phyloP scores from a whole-genome alignment of 768 basidiomycete species.

The Boletus pseudo-olivaceus region DNA sequence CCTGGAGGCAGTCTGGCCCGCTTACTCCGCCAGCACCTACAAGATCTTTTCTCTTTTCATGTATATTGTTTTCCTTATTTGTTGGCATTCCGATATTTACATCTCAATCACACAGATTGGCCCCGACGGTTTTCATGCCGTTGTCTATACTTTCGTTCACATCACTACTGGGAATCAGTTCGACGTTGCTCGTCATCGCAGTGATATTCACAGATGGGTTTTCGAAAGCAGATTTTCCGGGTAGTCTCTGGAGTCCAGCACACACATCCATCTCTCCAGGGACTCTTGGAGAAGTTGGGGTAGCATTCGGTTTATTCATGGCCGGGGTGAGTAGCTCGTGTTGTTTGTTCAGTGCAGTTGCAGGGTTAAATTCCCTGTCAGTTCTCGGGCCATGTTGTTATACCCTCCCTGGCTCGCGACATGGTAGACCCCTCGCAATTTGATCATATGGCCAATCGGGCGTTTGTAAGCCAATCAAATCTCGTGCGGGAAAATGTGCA shows the following conservation, averaged over 20 bases:
- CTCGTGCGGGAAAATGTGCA: not conserved
- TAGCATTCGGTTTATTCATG: conserved; percentile 89
- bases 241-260: conserved; percentile 75
- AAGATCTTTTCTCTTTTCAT: conserved; percentile 71
- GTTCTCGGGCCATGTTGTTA: conserved; percentile 91
- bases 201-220: conserved; percentile 85
- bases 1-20: conserved; percentile 67
- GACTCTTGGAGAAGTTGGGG: conserved; percentile 57
- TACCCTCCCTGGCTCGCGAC: conserved; percentile 86
- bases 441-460: conserved; percentile 76
- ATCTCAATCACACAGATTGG: conserved; percentile 47
- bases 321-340: conserved; percentile 59
- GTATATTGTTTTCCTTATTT: conserved; percentile 36
- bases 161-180: conserved; percentile 81
- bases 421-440: conserved; percentile 84
- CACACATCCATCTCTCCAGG: conserved; percentile 58
- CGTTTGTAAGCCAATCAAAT: conserved; percentile 60
- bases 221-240: conserved; percentile 66
- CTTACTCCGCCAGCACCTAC: conserved; percentile 63
- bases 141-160: conserved; percentile 84
- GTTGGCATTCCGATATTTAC: not conserved
- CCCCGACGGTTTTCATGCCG: conserved; percentile 84
- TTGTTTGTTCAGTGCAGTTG: not conserved
- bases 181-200: conserved; percentile 67
- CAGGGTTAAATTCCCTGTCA: conserved; percentile 23